These are phyloP conservation scores for Nakazawaea peltata DNA, from an alignment of 805 yeast genomes.

Conservation along the genomic window DNA sequence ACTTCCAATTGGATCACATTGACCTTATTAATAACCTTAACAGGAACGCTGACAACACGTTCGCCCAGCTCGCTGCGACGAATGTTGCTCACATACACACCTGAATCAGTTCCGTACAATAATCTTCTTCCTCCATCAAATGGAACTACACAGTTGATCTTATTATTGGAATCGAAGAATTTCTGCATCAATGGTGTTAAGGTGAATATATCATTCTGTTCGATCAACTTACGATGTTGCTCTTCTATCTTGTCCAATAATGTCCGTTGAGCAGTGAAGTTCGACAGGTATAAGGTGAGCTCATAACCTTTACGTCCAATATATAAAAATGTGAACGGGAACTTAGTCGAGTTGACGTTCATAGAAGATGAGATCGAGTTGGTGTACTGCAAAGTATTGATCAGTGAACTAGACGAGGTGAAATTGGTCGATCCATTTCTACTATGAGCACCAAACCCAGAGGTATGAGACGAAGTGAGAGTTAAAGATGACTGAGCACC, in stretches of 20 bases:
- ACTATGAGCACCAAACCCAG: background rate
- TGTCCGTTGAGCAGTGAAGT: conserved; percentile 60
- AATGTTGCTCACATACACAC: conserved; percentile 77
- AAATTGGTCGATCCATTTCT: background rate
- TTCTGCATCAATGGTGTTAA: conserved; percentile 66
- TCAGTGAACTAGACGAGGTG: background rate
- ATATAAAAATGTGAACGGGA: conserved; percentile 44
- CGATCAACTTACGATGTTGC: conserved; percentile 70
- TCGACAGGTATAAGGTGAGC: conserved; percentile 43
- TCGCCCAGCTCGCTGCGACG: conserved; percentile 38
- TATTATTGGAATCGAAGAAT: conserved; percentile 64
- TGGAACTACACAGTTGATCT: conserved; percentile 87
- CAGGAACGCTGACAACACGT: conserved; percentile 61
- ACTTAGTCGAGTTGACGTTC: conserved; percentile 22
- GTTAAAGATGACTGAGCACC: background rate
- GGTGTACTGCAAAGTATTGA: conserved; percentile 13
- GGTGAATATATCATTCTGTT: conserved; percentile 72
- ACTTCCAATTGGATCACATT: conserved; percentile 88
- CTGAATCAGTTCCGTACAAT: conserved; percentile 86
- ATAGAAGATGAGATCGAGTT: conserved; percentile 15
- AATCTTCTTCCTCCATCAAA: conserved; percentile 91
- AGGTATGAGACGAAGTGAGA: background rate
- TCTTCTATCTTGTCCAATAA: conserved; percentile 70
- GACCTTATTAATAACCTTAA: conserved; percentile 61
- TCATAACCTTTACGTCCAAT: conserved; percentile 49